phyloP scores from a whole-genome alignment of 2,329 filamentous ascomycete genomes.

The Aphanoascus verrucosus region DNA sequence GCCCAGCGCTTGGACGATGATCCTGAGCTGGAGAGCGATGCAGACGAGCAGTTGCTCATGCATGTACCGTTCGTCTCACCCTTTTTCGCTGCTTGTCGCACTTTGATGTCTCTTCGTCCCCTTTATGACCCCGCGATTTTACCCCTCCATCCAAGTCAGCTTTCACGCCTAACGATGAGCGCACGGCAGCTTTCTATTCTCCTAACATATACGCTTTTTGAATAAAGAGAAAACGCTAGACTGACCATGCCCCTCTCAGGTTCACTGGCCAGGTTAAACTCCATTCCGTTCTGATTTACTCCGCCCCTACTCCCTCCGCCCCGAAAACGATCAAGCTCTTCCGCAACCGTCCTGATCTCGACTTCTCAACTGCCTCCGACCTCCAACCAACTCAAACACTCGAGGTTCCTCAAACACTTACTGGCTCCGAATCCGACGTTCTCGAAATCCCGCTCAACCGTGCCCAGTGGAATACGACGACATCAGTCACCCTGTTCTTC shows the following conservation, averaged over 20 bases:
- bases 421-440: slow-evolving; percentile 46
- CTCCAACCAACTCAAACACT: slow-evolving; percentile 62
- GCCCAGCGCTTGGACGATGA: slow-evolving; percentile 58
- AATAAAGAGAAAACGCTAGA: neutral
- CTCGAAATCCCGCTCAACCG: slow-evolving; percentile 82
- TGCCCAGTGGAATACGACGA: slow-evolving; percentile 80
- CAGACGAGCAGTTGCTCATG: slow-evolving; percentile 90
- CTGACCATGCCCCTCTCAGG: slow-evolving; percentile 40
- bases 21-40: slow-evolving; percentile 73
- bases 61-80: slow-evolving; percentile 61
- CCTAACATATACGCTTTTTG: neutral
- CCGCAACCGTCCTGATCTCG: slow-evolving; percentile 75
- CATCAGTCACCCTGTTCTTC: slow-evolving; percentile 73
- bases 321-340: slow-evolving; percentile 79
- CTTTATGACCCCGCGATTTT: slow-evolving; percentile 5
- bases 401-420: slow-evolving; percentile 60
- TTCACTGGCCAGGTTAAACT: slow-evolving; percentile 92
- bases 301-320: slow-evolving; percentile 57
- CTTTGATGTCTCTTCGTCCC: neutral
- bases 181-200: neutral
- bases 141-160: neutral
- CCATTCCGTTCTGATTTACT: slow-evolving; percentile 77
- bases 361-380: slow-evolving; percentile 67
- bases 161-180: neutral
- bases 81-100: neutral